A percentile compares a stretch with the other conserved stretches of the same genome.
Evolutionary conservation across 2,329 filamentous ascomycete species (phyloP).

Genomic region (Colletotrichum liaoningense): DNA sequence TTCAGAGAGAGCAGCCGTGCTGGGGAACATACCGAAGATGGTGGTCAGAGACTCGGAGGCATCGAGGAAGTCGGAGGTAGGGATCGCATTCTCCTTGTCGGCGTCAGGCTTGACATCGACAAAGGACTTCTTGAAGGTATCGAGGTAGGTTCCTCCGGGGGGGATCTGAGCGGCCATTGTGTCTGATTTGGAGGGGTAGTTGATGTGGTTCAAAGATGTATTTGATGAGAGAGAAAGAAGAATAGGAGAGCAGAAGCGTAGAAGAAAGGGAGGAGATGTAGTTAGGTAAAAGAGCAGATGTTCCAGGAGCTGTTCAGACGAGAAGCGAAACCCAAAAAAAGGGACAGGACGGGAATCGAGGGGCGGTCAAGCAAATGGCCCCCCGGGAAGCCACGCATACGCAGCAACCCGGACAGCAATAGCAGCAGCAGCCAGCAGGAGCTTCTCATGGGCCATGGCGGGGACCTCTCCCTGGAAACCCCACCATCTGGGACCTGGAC

Average conservation of each 20-base stretch:
- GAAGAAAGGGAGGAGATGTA: constrained; percentile 1
- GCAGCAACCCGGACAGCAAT: background rate
- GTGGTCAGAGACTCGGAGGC: constrained; percentile 88
- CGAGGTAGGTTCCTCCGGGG: constrained; percentile 82
- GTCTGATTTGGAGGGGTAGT: constrained; percentile 34
- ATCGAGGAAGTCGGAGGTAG: constrained; percentile 89
- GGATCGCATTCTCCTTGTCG: constrained; percentile 80
- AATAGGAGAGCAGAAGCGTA: background rate
- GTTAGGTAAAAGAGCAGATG: background rate
- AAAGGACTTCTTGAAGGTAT: constrained; percentile 87
- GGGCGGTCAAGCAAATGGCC: constrained; percentile 32
- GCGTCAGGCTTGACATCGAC: constrained; percentile 81
- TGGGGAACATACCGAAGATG: constrained; percentile 76
- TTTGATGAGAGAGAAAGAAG: background rate
- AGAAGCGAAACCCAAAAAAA: background rate
- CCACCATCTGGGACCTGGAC: constrained; percentile 12
- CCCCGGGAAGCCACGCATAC: constrained; percentile 17
- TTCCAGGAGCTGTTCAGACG: constrained; percentile 19
- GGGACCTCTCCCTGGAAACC: background rate
- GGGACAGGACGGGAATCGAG: constrained; percentile 10
- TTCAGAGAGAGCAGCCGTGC: background rate
- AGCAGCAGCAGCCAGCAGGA: background rate
- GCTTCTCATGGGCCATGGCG: constrained; percentile 1
- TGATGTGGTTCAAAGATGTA: background rate
- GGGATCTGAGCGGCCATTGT: constrained; percentile 69